Conservation (phyloP, 225 moss, liverwort and hornwort species). For the Marchantia polymorpha region DNA sequence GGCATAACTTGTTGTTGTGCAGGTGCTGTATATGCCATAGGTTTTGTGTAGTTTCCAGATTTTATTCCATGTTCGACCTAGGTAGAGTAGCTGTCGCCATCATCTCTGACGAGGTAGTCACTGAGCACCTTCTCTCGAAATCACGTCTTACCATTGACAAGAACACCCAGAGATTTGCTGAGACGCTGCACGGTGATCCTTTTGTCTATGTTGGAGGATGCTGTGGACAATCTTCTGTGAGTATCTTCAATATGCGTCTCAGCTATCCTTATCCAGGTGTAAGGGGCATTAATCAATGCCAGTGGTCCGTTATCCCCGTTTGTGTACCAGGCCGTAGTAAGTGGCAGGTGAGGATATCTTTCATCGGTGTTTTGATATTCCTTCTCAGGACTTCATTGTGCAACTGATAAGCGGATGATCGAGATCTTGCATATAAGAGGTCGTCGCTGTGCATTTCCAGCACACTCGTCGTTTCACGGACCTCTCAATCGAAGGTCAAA, state of each 20-base stretch:
- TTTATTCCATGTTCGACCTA: slow-evolving; percentile 1
- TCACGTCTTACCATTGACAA: not conserved
- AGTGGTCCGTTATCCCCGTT: not conserved
- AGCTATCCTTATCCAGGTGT: slow-evolving; percentile 1
- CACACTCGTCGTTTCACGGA: not conserved
- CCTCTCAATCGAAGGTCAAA: slow-evolving; percentile 2
- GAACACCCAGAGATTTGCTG: not conserved
- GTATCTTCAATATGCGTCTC: not conserved
- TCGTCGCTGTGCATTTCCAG: not conserved
- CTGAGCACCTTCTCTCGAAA: slow-evolving; percentile 9
- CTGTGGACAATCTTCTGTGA: not conserved
- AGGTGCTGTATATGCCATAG: slow-evolving; percentile 40
- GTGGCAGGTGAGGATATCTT: not conserved
- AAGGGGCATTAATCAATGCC: not conserved
- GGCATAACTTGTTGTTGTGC: slow-evolving; percentile 35
- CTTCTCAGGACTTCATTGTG: slow-evolving; percentile 5
- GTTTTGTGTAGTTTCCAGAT: slow-evolving; percentile 14
- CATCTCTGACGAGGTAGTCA: slow-evolving; percentile 2
- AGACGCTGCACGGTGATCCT: slow-evolving; percentile 2
- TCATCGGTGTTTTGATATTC: not conserved
- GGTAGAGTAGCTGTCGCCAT: slow-evolving; percentile 7
- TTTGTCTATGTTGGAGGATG: not conserved
- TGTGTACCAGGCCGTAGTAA: slow-evolving; percentile 10
- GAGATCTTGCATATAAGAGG: not conserved
- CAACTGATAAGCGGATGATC: not conserved